Percentiles rank a stretch among this genome's conserved stretches.
Conservation (phyloP, 148 eudicot genomes). For the Camellia japonica region DNA sequence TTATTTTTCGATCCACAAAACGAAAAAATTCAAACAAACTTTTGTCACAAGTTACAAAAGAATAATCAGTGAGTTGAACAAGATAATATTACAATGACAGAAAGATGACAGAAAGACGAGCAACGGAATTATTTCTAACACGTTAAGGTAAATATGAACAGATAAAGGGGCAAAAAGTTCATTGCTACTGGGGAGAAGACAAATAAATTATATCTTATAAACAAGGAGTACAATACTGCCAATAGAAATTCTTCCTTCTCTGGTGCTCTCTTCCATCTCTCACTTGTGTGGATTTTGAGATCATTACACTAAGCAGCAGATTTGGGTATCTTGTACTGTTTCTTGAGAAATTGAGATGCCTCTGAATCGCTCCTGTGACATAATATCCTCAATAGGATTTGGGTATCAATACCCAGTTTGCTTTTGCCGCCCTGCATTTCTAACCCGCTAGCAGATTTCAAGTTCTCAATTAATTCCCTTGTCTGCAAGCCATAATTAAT, state of each 20-base stretch:
- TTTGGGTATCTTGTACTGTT: conserved; percentile 93
- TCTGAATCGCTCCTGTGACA: conserved; percentile 91
- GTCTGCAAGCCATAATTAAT: conserved; percentile 54
- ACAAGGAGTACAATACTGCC: neutral
- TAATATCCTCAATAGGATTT: conserved; percentile 75
- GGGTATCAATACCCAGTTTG: conserved; percentile 75
- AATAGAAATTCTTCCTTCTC: neutral
- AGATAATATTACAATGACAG: neutral
- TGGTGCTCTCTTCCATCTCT: neutral
- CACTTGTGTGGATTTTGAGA: neutral
- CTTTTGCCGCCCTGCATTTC: conserved; percentile 66
- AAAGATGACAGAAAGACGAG: neutral
- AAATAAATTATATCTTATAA: neutral
- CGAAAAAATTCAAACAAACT: neutral
- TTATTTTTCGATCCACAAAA: neutral
- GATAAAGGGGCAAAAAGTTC: conserved; percentile 5
- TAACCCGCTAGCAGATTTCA: conserved; percentile 63
- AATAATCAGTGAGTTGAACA: neutral
- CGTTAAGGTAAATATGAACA: neutral
- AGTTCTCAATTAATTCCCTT: conserved; percentile 84
- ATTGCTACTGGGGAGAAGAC: no score
- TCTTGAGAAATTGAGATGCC: conserved; percentile 95
- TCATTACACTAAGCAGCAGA: conserved; percentile 41
- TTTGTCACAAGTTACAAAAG: neutral
- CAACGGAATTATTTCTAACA: neutral